Conservation (phyloP, 805 yeast species). For the Debaryomyces prosopidis region DNA sequence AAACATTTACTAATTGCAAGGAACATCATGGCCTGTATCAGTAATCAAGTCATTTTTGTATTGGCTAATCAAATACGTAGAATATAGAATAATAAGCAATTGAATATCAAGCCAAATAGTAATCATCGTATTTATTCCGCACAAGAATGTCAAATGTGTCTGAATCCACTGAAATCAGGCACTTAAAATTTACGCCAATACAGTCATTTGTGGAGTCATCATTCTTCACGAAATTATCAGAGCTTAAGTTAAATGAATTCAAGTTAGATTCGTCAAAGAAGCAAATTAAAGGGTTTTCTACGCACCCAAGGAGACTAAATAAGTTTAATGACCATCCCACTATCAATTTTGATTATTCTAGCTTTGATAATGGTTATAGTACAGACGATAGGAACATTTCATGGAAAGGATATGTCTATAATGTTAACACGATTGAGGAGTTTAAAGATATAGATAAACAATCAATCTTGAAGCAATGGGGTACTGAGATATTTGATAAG, state of each 20-base stretch:
- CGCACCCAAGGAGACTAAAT: constrained; percentile 33
- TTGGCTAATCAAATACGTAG: not conserved
- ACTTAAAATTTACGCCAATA: constrained; percentile 46
- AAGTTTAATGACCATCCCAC: constrained; percentile 37
- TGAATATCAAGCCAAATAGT: too few species aligned
- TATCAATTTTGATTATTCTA: constrained; percentile 32
- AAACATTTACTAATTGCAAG: not conserved
- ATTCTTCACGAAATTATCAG: constrained; percentile 76
- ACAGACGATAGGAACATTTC: constrained; percentile 13
- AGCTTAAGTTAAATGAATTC: constrained; percentile 69
- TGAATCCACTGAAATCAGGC: not conserved
- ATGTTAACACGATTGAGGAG: constrained; percentile 83
- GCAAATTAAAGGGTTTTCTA: constrained; percentile 45
- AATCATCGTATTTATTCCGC: not conserved
- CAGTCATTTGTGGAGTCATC: constrained; percentile 83
- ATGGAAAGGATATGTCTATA: constrained; percentile 41
- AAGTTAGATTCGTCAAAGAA: constrained; percentile 57
- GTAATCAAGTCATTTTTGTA: not conserved
- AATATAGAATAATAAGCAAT: too few species aligned
- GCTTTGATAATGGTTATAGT: constrained; percentile 21
- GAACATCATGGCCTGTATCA: not conserved
- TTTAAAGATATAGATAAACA: constrained; percentile 72
- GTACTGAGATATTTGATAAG: constrained; percentile 18
- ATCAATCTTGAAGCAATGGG: constrained; percentile 48
- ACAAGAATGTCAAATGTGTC: not conserved